Base-by-base conservation (phyloP, 2,329 filamentous ascomycete species). In the Fusarium marasasianum region DNA sequence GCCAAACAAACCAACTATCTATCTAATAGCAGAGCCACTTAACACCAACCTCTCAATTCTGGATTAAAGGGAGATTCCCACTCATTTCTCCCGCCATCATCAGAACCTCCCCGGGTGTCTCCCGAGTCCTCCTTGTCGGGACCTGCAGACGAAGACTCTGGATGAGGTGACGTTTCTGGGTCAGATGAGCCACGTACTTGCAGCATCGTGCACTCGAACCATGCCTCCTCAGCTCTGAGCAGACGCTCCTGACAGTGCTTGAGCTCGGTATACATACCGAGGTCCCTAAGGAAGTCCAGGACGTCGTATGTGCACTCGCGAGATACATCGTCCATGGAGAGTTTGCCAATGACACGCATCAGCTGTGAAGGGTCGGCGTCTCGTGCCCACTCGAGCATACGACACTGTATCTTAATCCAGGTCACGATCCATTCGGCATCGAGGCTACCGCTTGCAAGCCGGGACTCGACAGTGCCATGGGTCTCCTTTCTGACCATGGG, bases 361-460 rank as follows among this genome's bases (percentile, higher is more conserved):
- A 77, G 76, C 48, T 80, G 75, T n/a, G 81, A 77, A 60, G 81
- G 79, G 11, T 66, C 69, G 3, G 75, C 72, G 31, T 82, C 69
- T 11, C 72, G 69, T 33, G 79, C 76, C 45, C 80, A 76, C 35
- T 80, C 75, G 26, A 73, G 60, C n/a, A 82, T 40, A 14, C 81
- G 80, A 20, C 78, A 74, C 47, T 81, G 82, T 45, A 85, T 79
- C 24, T 71, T 71, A 20, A 74, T 71, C 83, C 83, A 86, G 6
- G 63, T 70, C 3, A 61, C 56, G 31, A 84, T 75, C 81, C 81
- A 84, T 8, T 75, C 74, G 14, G 80, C 69, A 45, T 83, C 78
- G 20, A 85, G 63, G 7, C 79, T 77, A 2, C 82, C 82, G 12
- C 62, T 71, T 0, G 80, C 83, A 69, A 82, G 80, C 50, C 84